A percentile compares a stretch with the other conserved stretches of the same genome.
phyloP scores from a whole-genome alignment of 192 early-diverging fungal species.

The Coemansia guatemalensis region DNA sequence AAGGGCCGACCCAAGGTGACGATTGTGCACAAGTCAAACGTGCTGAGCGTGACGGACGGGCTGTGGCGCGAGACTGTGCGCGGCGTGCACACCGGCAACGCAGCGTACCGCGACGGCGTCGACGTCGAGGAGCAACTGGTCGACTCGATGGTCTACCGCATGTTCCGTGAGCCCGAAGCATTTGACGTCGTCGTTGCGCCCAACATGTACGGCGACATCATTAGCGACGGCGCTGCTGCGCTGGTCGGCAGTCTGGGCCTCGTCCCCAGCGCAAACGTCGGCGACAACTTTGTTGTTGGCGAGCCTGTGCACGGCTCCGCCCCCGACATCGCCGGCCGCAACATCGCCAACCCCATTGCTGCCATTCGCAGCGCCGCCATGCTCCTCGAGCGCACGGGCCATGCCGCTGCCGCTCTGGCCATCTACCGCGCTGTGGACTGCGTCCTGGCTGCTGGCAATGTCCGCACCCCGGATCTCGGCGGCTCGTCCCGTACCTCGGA shows the following conservation, averaged over 20 bases:
- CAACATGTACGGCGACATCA: slow-evolving; percentile 98
- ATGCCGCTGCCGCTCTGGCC: slow-evolving; percentile 64
- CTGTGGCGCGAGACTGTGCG: slow-evolving; percentile 93
- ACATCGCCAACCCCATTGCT: slow-evolving; percentile 96
- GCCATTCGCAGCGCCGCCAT: slow-evolving; percentile 92
- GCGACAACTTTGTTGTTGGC: slow-evolving; percentile 92
- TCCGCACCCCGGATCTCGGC: slow-evolving; percentile 85
- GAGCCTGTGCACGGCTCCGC: slow-evolving; percentile 97
- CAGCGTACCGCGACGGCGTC: slow-evolving; percentile 58
- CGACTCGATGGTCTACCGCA: slow-evolving; percentile 98
- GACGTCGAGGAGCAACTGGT: slow-evolving; percentile 96
- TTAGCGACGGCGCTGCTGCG: slow-evolving; percentile 96
- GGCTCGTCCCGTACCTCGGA: slow-evolving; percentile 79
- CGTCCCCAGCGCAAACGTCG: slow-evolving; percentile 95
- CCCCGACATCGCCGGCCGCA: slow-evolving; percentile 96
- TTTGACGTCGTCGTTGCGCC: slow-evolving; percentile 98
- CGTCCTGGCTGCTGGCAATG: slow-evolving; percentile 64
- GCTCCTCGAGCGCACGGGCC: slow-evolving; percentile 85
- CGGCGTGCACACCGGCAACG: slow-evolving; percentile 64
- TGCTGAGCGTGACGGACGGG: slow-evolving; percentile 92
- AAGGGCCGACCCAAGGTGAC: slow-evolving; percentile 77
- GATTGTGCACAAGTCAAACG: slow-evolving; percentile 97
- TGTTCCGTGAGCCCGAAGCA: slow-evolving; percentile 95
- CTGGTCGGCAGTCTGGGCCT: slow-evolving; percentile 93
- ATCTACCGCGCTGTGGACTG: slow-evolving; percentile 87